These are phyloP conservation scores for Anastatica hierochuntica DNA, from an alignment of 345 rosid species.

Conservation along the genomic window DNA sequence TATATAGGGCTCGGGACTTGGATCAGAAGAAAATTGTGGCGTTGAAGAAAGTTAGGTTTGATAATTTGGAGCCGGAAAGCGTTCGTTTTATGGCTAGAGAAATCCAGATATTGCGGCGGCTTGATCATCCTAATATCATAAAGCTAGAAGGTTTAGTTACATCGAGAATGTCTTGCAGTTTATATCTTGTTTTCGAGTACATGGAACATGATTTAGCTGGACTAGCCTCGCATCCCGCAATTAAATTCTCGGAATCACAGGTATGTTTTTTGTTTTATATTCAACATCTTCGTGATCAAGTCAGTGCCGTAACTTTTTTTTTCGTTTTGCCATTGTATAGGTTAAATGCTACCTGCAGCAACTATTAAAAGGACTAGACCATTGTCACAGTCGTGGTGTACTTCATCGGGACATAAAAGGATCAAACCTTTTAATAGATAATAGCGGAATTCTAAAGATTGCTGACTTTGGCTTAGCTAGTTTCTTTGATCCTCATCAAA, in stretches of 20 bases:
- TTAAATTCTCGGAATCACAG: constrained; percentile 90
- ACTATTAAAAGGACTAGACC: constrained; percentile 77
- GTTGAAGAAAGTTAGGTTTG: constrained; percentile 93
- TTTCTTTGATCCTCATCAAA: constrained; percentile 62
- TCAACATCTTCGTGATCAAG: neutral
- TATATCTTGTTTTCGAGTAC: constrained; percentile 95
- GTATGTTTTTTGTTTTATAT: too few relatives aligned
- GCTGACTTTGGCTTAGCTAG: constrained; percentile 98
- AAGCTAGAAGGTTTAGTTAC: constrained; percentile 97
- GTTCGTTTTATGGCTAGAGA: constrained; percentile 99
- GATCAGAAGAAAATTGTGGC: constrained; percentile 93
- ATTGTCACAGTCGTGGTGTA: constrained; percentile 91
- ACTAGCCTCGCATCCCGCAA: constrained; percentile 80
- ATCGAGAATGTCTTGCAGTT: constrained; percentile 98
- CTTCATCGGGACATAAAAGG: constrained; percentile 97
- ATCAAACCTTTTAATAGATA: constrained; percentile 87
- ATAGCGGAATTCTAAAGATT: too few relatives aligned
- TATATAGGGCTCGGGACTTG: constrained; percentile 90
- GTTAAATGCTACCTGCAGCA: constrained; percentile 95
- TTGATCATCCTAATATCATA: constrained; percentile 89
- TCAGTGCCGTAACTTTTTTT: neutral
- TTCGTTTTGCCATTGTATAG: constrained; percentile 30
- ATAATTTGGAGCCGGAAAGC: constrained; percentile 90
- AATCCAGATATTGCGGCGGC: constrained; percentile 83
- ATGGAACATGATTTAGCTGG: constrained; percentile 99